Evolutionary conservation across 495 filamentous ascomycete genomes (phyloP).

Genomic region (Penicillium egyptiacum): DNA sequence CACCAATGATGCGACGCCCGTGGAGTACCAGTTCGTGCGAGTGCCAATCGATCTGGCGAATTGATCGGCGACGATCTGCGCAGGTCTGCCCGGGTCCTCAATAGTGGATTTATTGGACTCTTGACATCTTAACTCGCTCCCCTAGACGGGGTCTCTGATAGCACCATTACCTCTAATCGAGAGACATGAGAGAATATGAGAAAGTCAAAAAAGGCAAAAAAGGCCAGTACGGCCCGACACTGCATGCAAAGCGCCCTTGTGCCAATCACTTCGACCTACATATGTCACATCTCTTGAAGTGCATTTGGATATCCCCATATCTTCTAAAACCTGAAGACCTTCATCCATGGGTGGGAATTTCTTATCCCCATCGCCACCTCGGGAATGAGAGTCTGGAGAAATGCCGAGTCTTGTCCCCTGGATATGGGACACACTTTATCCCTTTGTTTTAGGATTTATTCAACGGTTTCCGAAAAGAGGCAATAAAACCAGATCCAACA

Average conservation of each 20-base stretch:
- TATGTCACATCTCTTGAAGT: conserved; percentile 11
- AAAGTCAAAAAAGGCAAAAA: not conserved
- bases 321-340: no score
- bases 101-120: conserved; percentile 27
- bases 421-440: no score
- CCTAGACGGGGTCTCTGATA: not conserved
- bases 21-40: conserved; percentile 31
- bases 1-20: conserved; percentile 22
- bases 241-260: conserved; percentile 2
- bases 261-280: conserved; percentile 4
- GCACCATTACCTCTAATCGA: not conserved
- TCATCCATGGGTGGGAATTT: not conserved
- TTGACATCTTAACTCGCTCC: not conserved
- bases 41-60: conserved; percentile 28
- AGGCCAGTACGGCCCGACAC: conserved; percentile 2
- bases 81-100: conserved; percentile 36
- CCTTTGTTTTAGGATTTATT: no score
- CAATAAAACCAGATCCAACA: no score
- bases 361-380: not conserved
- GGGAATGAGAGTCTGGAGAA: conserved; percentile 12
- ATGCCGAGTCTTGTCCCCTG: conserved; percentile 3
- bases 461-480: no score
- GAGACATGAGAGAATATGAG: not conserved
- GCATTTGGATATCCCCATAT: no score
- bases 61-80: conserved; percentile 29